Percentiles rank a stretch among this genome's conserved stretches.
These are phyloP conservation scores for Neurospora sp. DNA, from an alignment of 495 filamentous ascomycete genomes.

Conservation along the genomic window DNA sequence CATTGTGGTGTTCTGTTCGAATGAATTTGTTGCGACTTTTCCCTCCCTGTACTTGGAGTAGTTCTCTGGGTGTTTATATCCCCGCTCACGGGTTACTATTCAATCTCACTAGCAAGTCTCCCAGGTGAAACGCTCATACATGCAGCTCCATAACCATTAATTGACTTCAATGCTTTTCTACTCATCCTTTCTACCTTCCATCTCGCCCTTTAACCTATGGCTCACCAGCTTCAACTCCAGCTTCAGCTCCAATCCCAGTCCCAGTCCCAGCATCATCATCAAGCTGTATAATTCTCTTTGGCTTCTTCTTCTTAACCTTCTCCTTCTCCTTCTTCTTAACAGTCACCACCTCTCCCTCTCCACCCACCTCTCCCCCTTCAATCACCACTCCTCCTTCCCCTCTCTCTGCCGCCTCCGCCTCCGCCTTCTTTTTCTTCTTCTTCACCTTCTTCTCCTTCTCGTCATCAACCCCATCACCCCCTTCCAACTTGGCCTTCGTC, in stretches of 20 bases:
- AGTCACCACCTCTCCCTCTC: conserved; percentile 9
- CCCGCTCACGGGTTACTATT: background rate
- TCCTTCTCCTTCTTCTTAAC: conserved; percentile 32
- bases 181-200: background rate
- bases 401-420: conserved; percentile 31
- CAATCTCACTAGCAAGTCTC: background rate
- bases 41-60: no score
- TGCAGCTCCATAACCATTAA: background rate
- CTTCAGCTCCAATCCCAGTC: background rate
- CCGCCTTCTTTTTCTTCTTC: conserved; percentile 2
- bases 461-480: background rate
- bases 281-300: conserved; percentile 21
- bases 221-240: background rate
- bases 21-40: background rate
- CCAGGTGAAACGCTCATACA: background rate
- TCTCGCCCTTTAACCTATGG: background rate
- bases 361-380: background rate
- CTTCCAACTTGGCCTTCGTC: background rate
- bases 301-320: conserved; percentile 44
- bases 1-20: no score
- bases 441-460: conserved; percentile 5
- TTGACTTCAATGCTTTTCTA: background rate
- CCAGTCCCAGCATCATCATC: conserved; percentile 6
- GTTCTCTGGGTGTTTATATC: no score
- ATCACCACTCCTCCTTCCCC: conserved; percentile 17